phyloP scores from a whole-genome alignment of 1,284 basidiomycete genomes.

The Leccinum solheimii region DNA sequence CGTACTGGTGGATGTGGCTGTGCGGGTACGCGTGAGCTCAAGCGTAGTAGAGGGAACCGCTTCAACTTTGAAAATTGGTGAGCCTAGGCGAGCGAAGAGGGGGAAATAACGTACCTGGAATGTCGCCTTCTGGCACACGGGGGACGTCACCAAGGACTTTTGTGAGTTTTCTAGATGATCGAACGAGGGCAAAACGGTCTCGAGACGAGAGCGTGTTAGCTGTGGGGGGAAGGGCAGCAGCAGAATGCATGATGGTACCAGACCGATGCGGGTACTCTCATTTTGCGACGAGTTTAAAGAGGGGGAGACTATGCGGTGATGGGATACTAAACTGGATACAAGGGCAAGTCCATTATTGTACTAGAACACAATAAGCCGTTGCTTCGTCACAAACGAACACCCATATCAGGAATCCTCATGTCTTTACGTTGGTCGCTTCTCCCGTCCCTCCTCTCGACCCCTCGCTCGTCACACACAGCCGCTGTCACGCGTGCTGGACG shows the following conservation, averaged over 20 bases:
- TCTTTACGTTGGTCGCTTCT: slow-evolving; percentile 27
- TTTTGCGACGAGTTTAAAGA: slow-evolving; percentile 6
- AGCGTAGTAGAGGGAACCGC: background rate
- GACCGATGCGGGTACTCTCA: slow-evolving; percentile 3
- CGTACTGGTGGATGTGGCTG: background rate
- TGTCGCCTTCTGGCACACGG: slow-evolving; percentile 48
- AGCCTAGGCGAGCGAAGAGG: background rate
- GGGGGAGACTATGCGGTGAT: slow-evolving; percentile 10
- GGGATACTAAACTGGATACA: slow-evolving; percentile 20
- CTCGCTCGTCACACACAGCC: slow-evolving; percentile 31
- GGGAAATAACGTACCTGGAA: slow-evolving; percentile 5
- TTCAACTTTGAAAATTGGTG: background rate
- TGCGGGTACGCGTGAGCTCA: background rate
- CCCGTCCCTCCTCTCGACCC: slow-evolving; percentile 4
- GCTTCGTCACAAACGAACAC: slow-evolving; percentile 9
- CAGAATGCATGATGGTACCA: slow-evolving; percentile 20
- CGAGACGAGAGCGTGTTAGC: slow-evolving; percentile 53
- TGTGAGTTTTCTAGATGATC: slow-evolving; percentile 60
- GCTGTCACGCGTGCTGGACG: slow-evolving; percentile 28
- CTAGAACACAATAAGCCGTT: slow-evolving; percentile 11
- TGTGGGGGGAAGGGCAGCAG: slow-evolving; percentile 47
- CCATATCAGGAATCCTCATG: slow-evolving; percentile 10
- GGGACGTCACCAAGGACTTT: slow-evolving; percentile 62
- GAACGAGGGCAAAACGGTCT: slow-evolving; percentile 57
- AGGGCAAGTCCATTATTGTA: slow-evolving; percentile 24